These are phyloP conservation scores for Haplosporangium sp. DNA, from an alignment of 371 early-diverging fungal genomes.

Conservation along the genomic window DNA sequence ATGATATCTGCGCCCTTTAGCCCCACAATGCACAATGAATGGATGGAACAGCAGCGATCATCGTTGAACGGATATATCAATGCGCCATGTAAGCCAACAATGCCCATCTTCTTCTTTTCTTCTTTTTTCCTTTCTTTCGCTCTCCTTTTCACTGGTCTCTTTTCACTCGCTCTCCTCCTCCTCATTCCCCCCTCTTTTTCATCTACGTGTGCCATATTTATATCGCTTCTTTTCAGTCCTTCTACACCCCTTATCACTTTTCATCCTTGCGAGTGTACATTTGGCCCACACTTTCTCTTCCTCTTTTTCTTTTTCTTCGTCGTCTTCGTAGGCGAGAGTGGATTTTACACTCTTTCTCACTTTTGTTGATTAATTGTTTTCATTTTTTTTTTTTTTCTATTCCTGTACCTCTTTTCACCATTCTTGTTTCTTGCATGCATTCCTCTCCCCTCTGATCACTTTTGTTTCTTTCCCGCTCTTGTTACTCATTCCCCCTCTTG, in stretches of 20 bases:
- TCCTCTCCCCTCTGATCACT: not conserved
- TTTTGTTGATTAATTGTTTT: not conserved
- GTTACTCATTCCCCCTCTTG: not conserved
- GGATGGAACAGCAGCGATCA: too few species aligned
- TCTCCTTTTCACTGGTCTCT: too few species aligned
- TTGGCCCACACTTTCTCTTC: not conserved
- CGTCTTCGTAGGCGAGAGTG: not conserved
- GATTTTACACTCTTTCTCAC: not conserved
- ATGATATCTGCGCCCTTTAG: too few species aligned
- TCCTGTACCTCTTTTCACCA: not conserved
- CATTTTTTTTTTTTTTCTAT: constrained; percentile 2
- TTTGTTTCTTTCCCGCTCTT: not conserved
- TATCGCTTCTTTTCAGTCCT: not conserved
- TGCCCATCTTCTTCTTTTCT: too few species aligned
- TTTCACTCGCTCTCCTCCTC: too few species aligned
- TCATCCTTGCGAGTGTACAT: not conserved
- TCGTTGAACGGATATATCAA: too few species aligned
- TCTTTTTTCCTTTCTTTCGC: too few species aligned
- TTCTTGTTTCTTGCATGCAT: not conserved
- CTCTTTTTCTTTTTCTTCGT: not conserved
- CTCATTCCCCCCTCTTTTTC: too few species aligned
- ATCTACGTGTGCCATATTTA: too few species aligned
- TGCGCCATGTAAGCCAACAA: too few species aligned
- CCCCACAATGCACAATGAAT: too few species aligned
- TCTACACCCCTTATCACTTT: constrained; percentile 1